Evolutionary conservation across 2,329 filamentous ascomycete species (phyloP).

Genomic region (Spiromastix sp.): DNA sequence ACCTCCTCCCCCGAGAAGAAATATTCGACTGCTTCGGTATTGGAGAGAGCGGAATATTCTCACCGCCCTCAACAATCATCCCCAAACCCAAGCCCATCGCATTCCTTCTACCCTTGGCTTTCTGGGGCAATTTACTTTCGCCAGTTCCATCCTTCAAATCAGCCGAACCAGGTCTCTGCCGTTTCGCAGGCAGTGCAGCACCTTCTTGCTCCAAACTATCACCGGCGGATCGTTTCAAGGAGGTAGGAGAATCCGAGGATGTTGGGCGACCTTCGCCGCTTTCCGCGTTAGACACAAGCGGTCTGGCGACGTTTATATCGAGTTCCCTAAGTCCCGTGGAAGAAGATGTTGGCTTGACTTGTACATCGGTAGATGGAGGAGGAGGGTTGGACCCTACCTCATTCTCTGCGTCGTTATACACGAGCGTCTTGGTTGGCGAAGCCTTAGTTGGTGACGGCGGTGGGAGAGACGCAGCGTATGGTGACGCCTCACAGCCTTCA

Average conservation of each 20-base stretch:
- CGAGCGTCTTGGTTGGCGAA: conserved; percentile 39
- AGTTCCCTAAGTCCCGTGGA: conserved; percentile 41
- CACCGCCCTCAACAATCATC: conserved; percentile 29
- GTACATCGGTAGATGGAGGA: conserved; percentile 18
- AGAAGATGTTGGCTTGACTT: conserved; percentile 20
- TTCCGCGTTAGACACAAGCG: conserved; percentile 17
- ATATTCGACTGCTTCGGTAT: not conserved
- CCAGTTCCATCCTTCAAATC: too few species aligned
- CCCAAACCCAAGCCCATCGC: conserved; percentile 16
- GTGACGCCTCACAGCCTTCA: conserved; percentile 12
- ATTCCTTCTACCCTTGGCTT: conserved; percentile 27
- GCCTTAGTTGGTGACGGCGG: conserved; percentile 17
- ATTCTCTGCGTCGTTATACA: conserved; percentile 41
- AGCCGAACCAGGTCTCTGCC: too few species aligned
- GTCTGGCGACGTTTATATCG: conserved; percentile 38
- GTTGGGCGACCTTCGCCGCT: conserved; percentile 8
- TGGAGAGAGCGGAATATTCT: conserved; percentile 28
- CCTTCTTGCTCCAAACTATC: too few species aligned
- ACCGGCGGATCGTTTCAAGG: not conserved
- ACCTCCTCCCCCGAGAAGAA: not conserved
- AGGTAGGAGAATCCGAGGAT: not conserved
- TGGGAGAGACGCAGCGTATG: conserved; percentile 14
- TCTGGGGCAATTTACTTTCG: conserved; percentile 35
- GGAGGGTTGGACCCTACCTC: conserved; percentile 23
- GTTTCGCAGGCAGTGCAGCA: too few species aligned